Percentiles rank a stretch among this genome's conserved stretches.
phyloP scores from a whole-genome alignment of 768 basidiomycete genomes.

The Neoboletus subvelutipes region DNA sequence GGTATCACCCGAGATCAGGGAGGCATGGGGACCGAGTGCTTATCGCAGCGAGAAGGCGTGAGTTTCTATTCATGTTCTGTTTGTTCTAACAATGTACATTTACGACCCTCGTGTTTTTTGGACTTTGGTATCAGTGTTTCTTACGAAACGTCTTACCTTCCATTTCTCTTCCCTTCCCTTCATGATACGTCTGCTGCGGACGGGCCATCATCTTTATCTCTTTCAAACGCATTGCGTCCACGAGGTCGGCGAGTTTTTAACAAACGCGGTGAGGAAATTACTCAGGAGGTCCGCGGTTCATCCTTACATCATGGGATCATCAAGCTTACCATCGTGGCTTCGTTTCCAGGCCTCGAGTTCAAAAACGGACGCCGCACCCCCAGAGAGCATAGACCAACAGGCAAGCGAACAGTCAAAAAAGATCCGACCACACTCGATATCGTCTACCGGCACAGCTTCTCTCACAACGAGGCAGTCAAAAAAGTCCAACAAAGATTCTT shows the following conservation, averaged over 20 bases:
- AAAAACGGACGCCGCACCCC: slow-evolving; percentile 5
- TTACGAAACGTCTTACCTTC: slow-evolving; percentile 64
- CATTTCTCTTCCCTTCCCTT: slow-evolving; percentile 55
- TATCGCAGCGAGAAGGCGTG: slow-evolving; percentile 30
- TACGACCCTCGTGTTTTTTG: slow-evolving; percentile 11
- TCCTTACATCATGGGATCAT: slow-evolving; percentile 19
- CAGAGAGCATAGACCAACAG: slow-evolving; percentile 13
- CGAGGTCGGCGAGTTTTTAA: slow-evolving; percentile 55
- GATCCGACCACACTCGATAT: slow-evolving; percentile 24
- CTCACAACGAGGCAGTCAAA: slow-evolving; percentile 12
- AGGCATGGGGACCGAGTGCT: slow-evolving; percentile 47
- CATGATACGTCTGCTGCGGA: slow-evolving; percentile 25
- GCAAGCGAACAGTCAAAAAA: slow-evolving; percentile 25
- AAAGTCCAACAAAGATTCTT: slow-evolving; percentile 20
- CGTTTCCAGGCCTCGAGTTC: slow-evolving; percentile 21
- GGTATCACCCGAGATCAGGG: slow-evolving; percentile 49
- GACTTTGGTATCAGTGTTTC: slow-evolving; percentile 32
- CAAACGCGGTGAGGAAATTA: slow-evolving; percentile 49
- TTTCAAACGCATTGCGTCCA: slow-evolving; percentile 26
- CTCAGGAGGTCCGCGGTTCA: slow-evolving; percentile 23
- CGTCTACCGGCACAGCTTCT: slow-evolving; percentile 11
- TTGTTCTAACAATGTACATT: slow-evolving; percentile 19
- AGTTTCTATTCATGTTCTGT: slow-evolving; percentile 12
- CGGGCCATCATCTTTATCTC: slow-evolving; percentile 21
- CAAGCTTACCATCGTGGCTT: slow-evolving; percentile 15